These are phyloP conservation scores for Protostelium mycophagum DNA, from an alignment of 78 protist species.

Conservation along the genomic window DNA sequence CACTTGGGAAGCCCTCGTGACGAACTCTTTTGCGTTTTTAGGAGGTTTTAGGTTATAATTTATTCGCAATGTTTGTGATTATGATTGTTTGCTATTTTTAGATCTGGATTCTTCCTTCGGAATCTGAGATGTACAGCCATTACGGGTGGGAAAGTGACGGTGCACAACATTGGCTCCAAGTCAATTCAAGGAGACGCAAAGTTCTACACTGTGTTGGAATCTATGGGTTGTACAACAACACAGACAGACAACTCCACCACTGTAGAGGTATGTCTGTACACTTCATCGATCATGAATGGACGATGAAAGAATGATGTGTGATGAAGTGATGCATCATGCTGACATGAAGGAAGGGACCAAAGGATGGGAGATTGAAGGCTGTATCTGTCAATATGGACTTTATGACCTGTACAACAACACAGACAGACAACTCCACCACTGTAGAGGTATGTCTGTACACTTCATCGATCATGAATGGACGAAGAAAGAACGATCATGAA, in stretches of 20 bases:
- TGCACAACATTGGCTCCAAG: slow-evolving; percentile 31
- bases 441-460: background rate
- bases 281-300: background rate
- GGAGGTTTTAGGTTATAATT: too few relatives aligned
- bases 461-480: background rate
- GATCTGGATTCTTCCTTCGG: too few relatives aligned
- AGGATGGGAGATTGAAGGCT: slow-evolving; percentile 17
- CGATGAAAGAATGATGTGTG: too few relatives aligned
- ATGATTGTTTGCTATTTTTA: too few relatives aligned
- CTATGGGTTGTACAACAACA: slow-evolving; percentile 73
- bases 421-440: slow-evolving; percentile 31
- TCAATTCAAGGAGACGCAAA: slow-evolving; percentile 73
- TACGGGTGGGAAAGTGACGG: slow-evolving; percentile 26
- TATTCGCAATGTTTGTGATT: too few relatives aligned
- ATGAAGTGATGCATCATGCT: too few relatives aligned
- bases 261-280: background rate
- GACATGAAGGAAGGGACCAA: slow-evolving; percentile 1
- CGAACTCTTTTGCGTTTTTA: too few relatives aligned
- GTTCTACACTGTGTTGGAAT: slow-evolving; percentile 11
- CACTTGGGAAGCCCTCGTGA: too few relatives aligned
- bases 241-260: slow-evolving; percentile 42
- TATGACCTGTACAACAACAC: slow-evolving; percentile 64
- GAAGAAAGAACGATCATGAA: too few relatives aligned
- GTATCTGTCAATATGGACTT: slow-evolving; percentile 53
- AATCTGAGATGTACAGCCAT: slow-evolving; percentile 38